phyloP scores from a whole-genome alignment of 768 basidiomycete species.

The Pleurotus ostreatus region DNA sequence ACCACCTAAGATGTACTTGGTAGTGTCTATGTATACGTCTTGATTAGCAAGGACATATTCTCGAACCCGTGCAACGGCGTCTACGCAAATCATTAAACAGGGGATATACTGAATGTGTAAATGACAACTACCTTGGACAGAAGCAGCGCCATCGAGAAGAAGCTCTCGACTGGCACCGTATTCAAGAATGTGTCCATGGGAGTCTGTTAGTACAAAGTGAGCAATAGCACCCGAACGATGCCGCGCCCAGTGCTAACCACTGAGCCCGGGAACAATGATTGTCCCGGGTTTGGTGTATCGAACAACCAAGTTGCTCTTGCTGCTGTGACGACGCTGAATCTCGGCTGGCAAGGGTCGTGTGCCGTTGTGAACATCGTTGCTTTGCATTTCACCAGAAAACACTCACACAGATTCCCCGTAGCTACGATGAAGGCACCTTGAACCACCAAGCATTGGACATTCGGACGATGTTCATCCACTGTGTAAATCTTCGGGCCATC shows the following conservation, averaged over 20 bases:
- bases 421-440: conserved; percentile 45
- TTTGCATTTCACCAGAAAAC: conserved; percentile 1
- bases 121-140: conserved; percentile 44
- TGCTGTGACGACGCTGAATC: conserved; percentile 35
- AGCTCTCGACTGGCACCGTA: conserved; percentile 68
- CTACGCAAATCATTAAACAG: conserved; percentile 26
- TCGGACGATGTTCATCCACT: conserved; percentile 50
- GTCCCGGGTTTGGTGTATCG: conserved; percentile 52
- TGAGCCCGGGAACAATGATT: conserved; percentile 69
- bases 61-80: conserved; percentile 59
- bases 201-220: conserved; percentile 41
- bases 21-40: conserved; percentile 51
- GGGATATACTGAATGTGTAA: background rate
- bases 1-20: conserved; percentile 68
- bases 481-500: conserved; percentile 55
- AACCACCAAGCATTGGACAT: conserved; percentile 63
- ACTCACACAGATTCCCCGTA: conserved; percentile 54
- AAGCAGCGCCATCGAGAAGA: conserved; percentile 58
- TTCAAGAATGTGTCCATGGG: conserved; percentile 76
- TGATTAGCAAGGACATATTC: conserved; percentile 56
- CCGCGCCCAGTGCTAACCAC: conserved; percentile 40
- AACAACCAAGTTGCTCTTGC: conserved; percentile 26
- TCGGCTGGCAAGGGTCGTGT: conserved; percentile 27
- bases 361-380: background rate
- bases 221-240: no score